phyloP scores from a whole-genome alignment of 768 basidiomycete genomes.

The Crepidotus variabilis region DNA sequence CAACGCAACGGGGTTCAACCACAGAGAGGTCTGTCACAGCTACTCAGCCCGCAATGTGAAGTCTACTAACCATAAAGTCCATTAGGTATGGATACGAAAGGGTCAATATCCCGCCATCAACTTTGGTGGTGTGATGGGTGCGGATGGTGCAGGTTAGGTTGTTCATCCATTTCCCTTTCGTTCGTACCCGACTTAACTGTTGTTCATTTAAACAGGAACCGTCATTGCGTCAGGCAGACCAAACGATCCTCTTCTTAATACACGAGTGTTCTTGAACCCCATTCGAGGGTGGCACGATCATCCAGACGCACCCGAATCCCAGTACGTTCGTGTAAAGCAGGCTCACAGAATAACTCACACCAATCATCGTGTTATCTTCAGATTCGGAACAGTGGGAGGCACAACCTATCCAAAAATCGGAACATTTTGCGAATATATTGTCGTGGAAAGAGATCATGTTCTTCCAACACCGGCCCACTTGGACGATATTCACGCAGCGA shows the following conservation, averaged over 20 bases:
- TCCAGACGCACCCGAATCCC: constrained; percentile 61
- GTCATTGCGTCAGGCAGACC: constrained; percentile 55
- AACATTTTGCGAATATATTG: constrained; percentile 74
- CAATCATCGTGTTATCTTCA: constrained; percentile 18
- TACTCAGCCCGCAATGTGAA: background rate
- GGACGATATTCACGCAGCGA: constrained; percentile 63
- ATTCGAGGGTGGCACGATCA: constrained; percentile 72
- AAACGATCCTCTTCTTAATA: constrained; percentile 52
- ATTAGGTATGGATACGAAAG: constrained; percentile 70
- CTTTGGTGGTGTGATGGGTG: constrained; percentile 58
- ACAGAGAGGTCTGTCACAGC: constrained; percentile 51
- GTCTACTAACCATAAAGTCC: background rate
- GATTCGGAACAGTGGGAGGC: constrained; percentile 69
- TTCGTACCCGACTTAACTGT: too few relatives aligned
- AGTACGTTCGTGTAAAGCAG: constrained; percentile 30
- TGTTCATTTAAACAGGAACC: constrained; percentile 37
- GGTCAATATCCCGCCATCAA: constrained; percentile 64
- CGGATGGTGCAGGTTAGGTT: constrained; percentile 67
- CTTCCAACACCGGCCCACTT: constrained; percentile 65
- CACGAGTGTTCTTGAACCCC: constrained; percentile 73
- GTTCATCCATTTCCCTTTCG: background rate
- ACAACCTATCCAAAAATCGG: constrained; percentile 51
- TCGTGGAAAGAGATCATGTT: constrained; percentile 67
- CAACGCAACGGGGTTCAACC: constrained; percentile 72
- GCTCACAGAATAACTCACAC: background rate